These are phyloP conservation scores for Xenoacremonium recifei DNA, from an alignment of 2,329 filamentous ascomycete species.

Conservation along the genomic window DNA sequence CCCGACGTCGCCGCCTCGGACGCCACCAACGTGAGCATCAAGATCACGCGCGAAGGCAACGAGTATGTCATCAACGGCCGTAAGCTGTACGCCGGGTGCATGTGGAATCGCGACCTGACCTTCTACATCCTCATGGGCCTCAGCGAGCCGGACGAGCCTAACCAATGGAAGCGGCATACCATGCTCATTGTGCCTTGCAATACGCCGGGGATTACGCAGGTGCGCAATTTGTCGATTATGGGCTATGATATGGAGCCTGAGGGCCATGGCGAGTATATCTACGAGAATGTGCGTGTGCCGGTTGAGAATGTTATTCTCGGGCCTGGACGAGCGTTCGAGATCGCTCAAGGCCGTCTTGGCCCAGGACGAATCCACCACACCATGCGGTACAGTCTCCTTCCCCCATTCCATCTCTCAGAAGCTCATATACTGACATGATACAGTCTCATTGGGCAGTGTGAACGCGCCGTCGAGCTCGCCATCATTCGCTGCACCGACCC, in stretches of 20 bases:
- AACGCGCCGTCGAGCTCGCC: neutral
- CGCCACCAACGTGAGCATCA: slow-evolving; percentile 81
- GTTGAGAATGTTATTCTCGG: slow-evolving; percentile 63
- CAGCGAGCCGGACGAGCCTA: slow-evolving; percentile 67
- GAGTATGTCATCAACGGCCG: slow-evolving; percentile 83
- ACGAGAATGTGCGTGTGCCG: slow-evolving; percentile 82
- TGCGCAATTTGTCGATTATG: slow-evolving; percentile 85
- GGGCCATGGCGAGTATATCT: slow-evolving; percentile 84
- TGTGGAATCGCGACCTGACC: slow-evolving; percentile 81
- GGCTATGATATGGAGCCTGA: slow-evolving; percentile 93
- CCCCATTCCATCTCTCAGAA: neutral
- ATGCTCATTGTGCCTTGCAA: slow-evolving; percentile 79
- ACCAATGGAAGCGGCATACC: slow-evolving; percentile 82
- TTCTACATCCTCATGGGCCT: slow-evolving; percentile 94
- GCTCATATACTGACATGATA: neutral
- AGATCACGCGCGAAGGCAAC: slow-evolving; percentile 74
- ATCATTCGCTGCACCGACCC: neutral
- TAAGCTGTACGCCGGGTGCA: slow-evolving; percentile 96
- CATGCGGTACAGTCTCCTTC: neutral
- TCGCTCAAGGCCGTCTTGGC: neutral
- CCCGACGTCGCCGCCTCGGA: slow-evolving; percentile 79
- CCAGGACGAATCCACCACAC: neutral
- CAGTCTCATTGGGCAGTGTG: neutral
- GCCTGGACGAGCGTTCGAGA: neutral
- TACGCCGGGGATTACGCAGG: slow-evolving; percentile 76